Evolutionary conservation across 768 basidiomycete genomes (phyloP), one percentile per base, ranked within the genome.

Genomic region (Mrakia blollopis): DNA sequence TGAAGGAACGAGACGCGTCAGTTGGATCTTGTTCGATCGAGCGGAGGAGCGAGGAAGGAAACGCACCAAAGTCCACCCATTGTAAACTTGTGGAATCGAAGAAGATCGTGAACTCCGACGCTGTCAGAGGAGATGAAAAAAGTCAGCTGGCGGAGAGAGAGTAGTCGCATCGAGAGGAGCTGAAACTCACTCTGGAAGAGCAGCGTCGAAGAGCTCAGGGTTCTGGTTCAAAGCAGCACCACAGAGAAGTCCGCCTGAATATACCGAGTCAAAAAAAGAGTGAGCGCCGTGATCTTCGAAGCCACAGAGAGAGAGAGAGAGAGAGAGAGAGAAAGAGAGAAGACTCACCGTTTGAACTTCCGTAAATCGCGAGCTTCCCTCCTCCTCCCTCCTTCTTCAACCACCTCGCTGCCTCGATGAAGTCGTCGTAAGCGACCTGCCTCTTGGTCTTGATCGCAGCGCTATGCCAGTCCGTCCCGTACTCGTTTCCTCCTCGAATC

Each of bases 401-500:
- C 65, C 67, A 78, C 21, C 57, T n/a, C 23, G 63, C 77, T 2
- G 77, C 72, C 61, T 35, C 76, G n/a, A 72, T 54, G 32, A 77
- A 61, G n/a, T 74, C 77, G 52, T 74, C 72, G 68, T 57, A 78
- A 0, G 25, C 47, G 13, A 23, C 68, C 67, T 78, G 77, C 13
- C 65, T 67, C 6, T 70, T 68, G 16, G 9, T 25, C 50, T 62
- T 61, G 35, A 73, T 60, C 32, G 77, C 77, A 9, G 63, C 61
- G 21, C 63, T 30, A 37, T 78, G 77, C 77, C 77, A 78, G 25
- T 37, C 77, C 44, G 54, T 57, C 14, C 77, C 77, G 30, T 78
- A 78, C 65, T 78, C 77, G 2, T 57, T 62, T 8, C 77, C 77
- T 50, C 77, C 77, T 65, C 77, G 28, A 32, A 78, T 78, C 23